Conservation (phyloP, 805 yeast species). For the Tetrapisispora taiwanensis region DNA sequence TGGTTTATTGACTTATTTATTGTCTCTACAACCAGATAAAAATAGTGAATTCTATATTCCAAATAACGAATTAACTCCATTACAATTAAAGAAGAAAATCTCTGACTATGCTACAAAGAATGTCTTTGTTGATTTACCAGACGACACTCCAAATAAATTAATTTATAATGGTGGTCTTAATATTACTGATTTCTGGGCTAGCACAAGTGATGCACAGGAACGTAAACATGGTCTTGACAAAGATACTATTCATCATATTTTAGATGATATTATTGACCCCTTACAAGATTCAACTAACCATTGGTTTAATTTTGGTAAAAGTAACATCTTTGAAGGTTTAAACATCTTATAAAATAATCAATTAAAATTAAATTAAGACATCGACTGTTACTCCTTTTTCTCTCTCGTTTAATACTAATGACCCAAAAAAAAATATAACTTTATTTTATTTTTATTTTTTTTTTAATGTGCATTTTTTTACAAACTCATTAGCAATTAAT, state of each 20-base stretch:
- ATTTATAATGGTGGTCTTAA: slow-evolving; percentile 77
- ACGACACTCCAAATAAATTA: slow-evolving; percentile 65
- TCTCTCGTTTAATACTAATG: too few relatives aligned
- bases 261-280: background rate
- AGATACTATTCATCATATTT: background rate
- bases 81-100: slow-evolving; percentile 65
- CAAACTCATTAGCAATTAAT: background rate
- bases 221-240: background rate
- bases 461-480: background rate
- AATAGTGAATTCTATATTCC: slow-evolving; percentile 53
- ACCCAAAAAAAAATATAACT: too few relatives aligned
- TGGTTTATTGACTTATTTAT: slow-evolving; percentile 81
- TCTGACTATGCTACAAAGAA: slow-evolving; percentile 57
- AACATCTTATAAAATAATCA: background rate
- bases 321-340: background rate
- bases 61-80: slow-evolving; percentile 48
- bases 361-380: too few relatives aligned
- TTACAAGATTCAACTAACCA: background rate
- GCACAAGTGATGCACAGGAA: background rate
- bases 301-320: background rate
- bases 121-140: slow-evolving; percentile 51
- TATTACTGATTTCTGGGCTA: slow-evolving; percentile 51
- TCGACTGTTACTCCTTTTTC: too few relatives aligned
- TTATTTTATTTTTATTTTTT: too few relatives aligned
- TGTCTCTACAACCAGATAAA: slow-evolving; percentile 73